Percentiles rank a stretch among this genome's conserved stretches.
Evolutionary conservation across 495 filamentous ascomycete species (phyloP).

Genomic region (Polyplosphaeria fusca): DNA sequence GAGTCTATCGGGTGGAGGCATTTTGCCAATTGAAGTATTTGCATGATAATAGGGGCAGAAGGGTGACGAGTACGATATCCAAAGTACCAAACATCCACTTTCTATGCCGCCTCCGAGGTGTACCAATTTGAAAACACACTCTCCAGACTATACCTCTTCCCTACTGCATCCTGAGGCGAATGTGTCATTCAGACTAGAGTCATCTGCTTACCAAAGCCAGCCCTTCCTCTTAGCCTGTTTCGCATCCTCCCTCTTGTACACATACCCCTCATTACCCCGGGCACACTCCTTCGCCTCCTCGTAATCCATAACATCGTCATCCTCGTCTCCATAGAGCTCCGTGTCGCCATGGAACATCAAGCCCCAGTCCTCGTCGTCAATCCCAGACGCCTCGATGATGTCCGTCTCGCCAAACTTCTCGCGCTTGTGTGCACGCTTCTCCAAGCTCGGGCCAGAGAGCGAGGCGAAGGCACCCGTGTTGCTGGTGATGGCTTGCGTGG

Average conservation of each 20-base stretch:
- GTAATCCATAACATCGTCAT: background rate
- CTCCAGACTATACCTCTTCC: background rate
- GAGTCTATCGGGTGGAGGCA: too few relatives aligned
- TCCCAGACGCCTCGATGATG: background rate
- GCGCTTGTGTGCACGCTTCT: too few relatives aligned
- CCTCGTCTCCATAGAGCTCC: background rate
- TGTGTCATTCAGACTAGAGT: background rate
- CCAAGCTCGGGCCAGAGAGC: too few relatives aligned
- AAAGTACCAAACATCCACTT: background rate
- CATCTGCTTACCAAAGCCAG: conserved; percentile 5
- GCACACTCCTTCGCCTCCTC: background rate
- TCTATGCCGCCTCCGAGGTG: background rate
- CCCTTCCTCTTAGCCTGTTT: conserved; percentile 6
- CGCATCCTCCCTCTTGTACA: background rate
- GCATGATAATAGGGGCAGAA: background rate
- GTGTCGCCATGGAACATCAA: background rate
- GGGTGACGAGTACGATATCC: background rate
- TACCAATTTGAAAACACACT: background rate
- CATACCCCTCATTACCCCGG: background rate
- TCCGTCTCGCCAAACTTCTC: too few relatives aligned
- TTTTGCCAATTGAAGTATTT: too few relatives aligned
- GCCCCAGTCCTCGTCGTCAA: background rate
- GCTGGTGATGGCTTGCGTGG: too few relatives aligned
- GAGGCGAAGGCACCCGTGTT: too few relatives aligned
- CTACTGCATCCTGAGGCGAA: background rate